Evolutionary conservation across 345 rosid genomes (phyloP), one percentile per base, ranked within the genome.

Genomic region (Erysimum cheiranthoides): DNA sequence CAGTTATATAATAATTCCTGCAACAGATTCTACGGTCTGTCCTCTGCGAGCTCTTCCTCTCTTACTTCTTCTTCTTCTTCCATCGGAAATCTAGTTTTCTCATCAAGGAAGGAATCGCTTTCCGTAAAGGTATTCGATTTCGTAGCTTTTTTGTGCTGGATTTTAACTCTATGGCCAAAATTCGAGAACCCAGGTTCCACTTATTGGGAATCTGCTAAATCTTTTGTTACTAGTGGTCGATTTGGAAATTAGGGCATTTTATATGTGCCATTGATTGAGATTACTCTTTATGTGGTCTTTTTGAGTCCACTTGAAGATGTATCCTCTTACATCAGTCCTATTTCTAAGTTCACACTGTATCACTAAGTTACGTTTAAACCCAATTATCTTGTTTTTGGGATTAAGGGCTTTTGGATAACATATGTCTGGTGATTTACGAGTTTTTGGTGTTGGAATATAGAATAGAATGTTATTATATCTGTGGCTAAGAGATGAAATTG

Each of bases 111-210:
- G 43, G 87, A 76, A 58, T 76, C 54, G 54, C 63, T 54, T 39
- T 79, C 83, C 21, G 49, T 84, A 30, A 89, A 89, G 97, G 97
- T 87, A 61, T 56, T 50, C 21, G 63, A 51, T 68, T 61, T 5
- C 56, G 13, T 16, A 62, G 31, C 8, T 11, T 61, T 61, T 52
- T 14, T 31, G 18, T 45, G 54, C 10, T 59, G 31, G 4, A 8
- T 34, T 68, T 50, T 10, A 59, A 60, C 2, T 67, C 32, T 39
- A 13, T 31, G 11, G 5, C 17, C 4, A 18, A 8, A 68, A 52
- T 63, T 32, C 18, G 73, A 61, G 34, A 61, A 75, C 79, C 74
- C 70, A 68, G 61, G 16, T 25, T 31, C 73, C 36, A 47, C 13
- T 53, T 63, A 12, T 31, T 21, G 36, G 10, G 2, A 58, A 36